These are phyloP conservation scores for Ceratonia siliqua DNA, from an alignment of 306 rosid species.

Conservation along the genomic window DNA sequence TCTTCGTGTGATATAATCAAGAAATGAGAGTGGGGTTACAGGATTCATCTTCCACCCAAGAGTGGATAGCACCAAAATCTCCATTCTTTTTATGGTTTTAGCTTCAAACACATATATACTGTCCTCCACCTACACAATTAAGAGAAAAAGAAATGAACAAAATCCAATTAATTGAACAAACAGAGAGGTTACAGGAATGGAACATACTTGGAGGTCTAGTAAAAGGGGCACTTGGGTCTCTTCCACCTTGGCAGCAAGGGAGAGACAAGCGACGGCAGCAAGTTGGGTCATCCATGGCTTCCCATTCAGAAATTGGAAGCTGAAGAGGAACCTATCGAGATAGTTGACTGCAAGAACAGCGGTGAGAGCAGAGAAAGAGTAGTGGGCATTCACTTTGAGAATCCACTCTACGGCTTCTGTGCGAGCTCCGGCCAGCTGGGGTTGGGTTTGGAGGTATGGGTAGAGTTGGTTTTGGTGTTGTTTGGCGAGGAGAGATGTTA, in stretches of 20 bases:
- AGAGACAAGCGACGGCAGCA: constrained; percentile 74
- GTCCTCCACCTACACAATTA: constrained; percentile 63
- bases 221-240: constrained; percentile 85
- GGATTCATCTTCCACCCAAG: constrained; percentile 94
- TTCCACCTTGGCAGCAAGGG: constrained; percentile 89
- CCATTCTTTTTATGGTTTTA: constrained; percentile 76
- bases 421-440: constrained; percentile 48
- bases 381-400: constrained; percentile 57
- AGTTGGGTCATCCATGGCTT: constrained; percentile 96
- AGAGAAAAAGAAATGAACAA: not conserved
- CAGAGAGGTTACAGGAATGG: not conserved
- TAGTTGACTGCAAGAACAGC: constrained; percentile 79
- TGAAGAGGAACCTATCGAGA: constrained; percentile 66
- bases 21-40: constrained; percentile 70
- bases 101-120: constrained; percentile 69
- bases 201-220: constrained; percentile 74
- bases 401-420: constrained; percentile 70
- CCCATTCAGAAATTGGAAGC: constrained; percentile 47
- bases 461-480: constrained; percentile 47
- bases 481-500: constrained; percentile 54
- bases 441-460: constrained; percentile 15
- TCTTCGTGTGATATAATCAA: constrained; percentile 70
- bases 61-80: constrained; percentile 83
- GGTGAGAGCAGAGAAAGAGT: constrained; percentile 77
- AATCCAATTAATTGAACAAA: not conserved